Evolutionary conservation across 345 rosid genomes (phyloP), one percentile per base, ranked within the genome.

Genomic region (Noccaea caerulescens): DNA sequence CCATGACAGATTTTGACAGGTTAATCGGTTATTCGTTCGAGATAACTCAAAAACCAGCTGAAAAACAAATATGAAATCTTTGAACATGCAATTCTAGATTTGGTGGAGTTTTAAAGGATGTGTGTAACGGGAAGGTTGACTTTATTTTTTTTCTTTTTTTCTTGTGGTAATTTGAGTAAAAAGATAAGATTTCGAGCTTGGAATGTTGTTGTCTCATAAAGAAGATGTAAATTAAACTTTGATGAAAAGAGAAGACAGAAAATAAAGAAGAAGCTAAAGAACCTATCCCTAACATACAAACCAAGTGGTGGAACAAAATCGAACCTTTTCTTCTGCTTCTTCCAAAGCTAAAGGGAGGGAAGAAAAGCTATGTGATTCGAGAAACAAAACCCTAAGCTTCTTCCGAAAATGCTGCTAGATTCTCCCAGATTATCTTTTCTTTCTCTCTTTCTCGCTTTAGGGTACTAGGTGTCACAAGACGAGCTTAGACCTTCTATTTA

Each of bases 271-370:
- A 64, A 74, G 62, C 70, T 72, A 69, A 75, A 79, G 72, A 84
- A 51, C 65, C 57, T 44, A 79, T 71, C 81, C 1, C 66, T 62
- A 72, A 74, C 69, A 69, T 76, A 76, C 65, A 68, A 63, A 73
- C 63, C 50, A 62, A 64, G 75, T 82, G 82, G 83, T 64, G 16
- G 49, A 51, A 54, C 58, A 75, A 69, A 69, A 69, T 54, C 42
- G 0, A 39, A 76, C 80, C 80, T 76, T 68, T 52, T 63, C 14
- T 37, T 46, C 34, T 46, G 41, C n/a, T 39, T 27, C 41, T 76
- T 68, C 37, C 30, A 27, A 18, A 56, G 36, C 58, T 54, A 27
- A 62, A 47, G 60, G 41, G 65, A 20, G 36, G 59, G 62, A 68
- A 25, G 49, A 16, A 53, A 64, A 64, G 6, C 0, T 53, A 42